Evolutionary conservation across 352 stramenopile species (phyloP).

Genomic region (Phytophthora palmivora): DNA sequence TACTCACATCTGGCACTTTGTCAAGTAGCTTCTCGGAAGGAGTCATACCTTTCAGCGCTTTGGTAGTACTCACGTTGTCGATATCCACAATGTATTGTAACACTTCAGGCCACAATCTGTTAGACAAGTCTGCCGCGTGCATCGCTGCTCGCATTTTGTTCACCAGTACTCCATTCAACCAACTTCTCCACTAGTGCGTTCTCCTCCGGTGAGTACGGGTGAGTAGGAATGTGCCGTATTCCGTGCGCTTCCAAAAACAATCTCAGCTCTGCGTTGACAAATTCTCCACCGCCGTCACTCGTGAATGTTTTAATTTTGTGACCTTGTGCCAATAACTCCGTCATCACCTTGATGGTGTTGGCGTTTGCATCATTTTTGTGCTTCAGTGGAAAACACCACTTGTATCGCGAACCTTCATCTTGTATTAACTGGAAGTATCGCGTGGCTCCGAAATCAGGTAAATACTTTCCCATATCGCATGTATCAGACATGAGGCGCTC

Average conservation of each 20-base stretch:
- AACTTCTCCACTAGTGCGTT: slow-evolving; percentile 9
- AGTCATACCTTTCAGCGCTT: background rate
- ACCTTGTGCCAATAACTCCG: background rate
- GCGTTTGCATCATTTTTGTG: slow-evolving; percentile 8
- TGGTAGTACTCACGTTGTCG: slow-evolving; percentile 8
- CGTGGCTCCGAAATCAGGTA: background rate
- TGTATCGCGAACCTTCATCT: slow-evolving; percentile 18
- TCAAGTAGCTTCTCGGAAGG: slow-evolving; percentile 2
- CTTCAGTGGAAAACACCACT: slow-evolving; percentile 11
- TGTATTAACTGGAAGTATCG: slow-evolving; percentile 19
- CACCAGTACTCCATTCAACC: slow-evolving; percentile 1
- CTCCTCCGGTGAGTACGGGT: slow-evolving; percentile 8
- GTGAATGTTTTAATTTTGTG: slow-evolving; percentile 8
- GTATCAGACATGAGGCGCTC: background rate
- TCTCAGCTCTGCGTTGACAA: background rate
- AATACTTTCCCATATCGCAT: slow-evolving; percentile 8
- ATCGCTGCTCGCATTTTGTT: slow-evolving; percentile 16
- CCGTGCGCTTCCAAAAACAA: background rate
- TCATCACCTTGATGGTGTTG: slow-evolving; percentile 6
- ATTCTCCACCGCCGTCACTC: slow-evolving; percentile 16
- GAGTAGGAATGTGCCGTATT: slow-evolving; percentile 10
- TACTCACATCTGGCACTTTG: no score
- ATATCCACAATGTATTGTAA: slow-evolving; percentile 13
- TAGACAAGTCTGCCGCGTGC: slow-evolving; percentile 8
- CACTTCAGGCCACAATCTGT: background rate